phyloP scores from a whole-genome alignment of 2,329 filamentous ascomycete genomes.

The Epichloe amarillans region DNA sequence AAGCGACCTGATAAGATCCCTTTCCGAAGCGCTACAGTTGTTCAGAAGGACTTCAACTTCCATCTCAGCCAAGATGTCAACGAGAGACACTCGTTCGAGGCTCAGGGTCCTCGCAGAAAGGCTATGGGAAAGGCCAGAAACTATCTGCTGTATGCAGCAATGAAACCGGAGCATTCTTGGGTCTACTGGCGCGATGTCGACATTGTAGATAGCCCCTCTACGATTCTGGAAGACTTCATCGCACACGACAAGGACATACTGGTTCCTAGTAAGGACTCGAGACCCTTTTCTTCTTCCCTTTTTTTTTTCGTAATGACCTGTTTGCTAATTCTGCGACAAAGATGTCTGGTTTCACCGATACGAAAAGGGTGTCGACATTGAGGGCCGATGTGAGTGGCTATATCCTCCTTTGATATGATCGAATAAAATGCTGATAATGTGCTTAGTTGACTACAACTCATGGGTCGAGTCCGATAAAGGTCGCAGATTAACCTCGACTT shows the following conservation, averaged over 20 bases:
- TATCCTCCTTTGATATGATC: not conserved
- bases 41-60: slow-evolving; percentile 84
- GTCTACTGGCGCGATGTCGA: slow-evolving; percentile 98
- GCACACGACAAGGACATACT: slow-evolving; percentile 86
- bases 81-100: slow-evolving; percentile 72
- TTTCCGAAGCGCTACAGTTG: slow-evolving; percentile 72
- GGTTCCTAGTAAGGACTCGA: slow-evolving; percentile 66
- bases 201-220: slow-evolving; percentile 77
- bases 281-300: not conserved
- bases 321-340: slow-evolving; percentile 26
- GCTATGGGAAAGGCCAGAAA: slow-evolving; percentile 84
- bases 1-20: slow-evolving; percentile 64
- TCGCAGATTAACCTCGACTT: slow-evolving; percentile 54
- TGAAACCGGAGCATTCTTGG: slow-evolving; percentile 94
- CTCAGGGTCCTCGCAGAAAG: slow-evolving; percentile 81
- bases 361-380: slow-evolving; percentile 67
- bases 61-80: slow-evolving; percentile 65
- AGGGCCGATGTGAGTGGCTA: slow-evolving; percentile 71
- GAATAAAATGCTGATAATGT: slow-evolving; percentile 5
- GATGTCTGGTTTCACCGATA: slow-evolving; percentile 98
- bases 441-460: slow-evolving; percentile 89
- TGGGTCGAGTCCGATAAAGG: slow-evolving; percentile 91
- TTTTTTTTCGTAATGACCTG: not conserved
- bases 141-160: slow-evolving; percentile 68
- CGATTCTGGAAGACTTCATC: slow-evolving; percentile 89